Conservation (phyloP, 2,329 filamentous ascomycete species). For the Xylariaceae sp. region DNA sequence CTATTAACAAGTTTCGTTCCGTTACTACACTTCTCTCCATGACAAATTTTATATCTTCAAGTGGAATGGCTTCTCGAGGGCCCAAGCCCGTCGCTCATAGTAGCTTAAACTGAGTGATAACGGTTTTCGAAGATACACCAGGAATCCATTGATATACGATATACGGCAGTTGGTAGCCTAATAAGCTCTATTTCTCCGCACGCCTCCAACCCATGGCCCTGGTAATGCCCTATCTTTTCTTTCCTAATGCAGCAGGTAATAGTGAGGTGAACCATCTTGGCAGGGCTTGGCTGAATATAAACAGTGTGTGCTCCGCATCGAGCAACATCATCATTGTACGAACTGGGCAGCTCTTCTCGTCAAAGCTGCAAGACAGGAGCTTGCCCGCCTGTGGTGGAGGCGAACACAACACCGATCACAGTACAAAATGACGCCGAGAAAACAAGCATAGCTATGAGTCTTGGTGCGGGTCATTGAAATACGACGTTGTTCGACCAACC, state of each 20-base stretch:
- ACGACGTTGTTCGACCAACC: slow-evolving; percentile 11
- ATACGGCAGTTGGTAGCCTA: too few species aligned
- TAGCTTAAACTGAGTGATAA: too few species aligned
- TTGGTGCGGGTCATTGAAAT: slow-evolving; percentile 5
- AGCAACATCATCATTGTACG: slow-evolving; percentile 1
- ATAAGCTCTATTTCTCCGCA: slow-evolving; percentile 22
- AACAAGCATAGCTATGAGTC: slow-evolving; percentile 9
- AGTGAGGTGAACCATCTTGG: slow-evolving; percentile 22
- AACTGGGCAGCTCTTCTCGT: slow-evolving; percentile 20
- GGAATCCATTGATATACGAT: too few species aligned
- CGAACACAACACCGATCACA: too few species aligned
- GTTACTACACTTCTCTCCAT: too few species aligned
- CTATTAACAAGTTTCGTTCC: too few species aligned
- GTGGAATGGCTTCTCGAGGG: too few species aligned
- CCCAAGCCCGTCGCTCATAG: too few species aligned
- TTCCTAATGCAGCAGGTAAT: slow-evolving; percentile 36
- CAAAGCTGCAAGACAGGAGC: slow-evolving; percentile 4
- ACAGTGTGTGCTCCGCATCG: neutral
- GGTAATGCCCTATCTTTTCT: slow-evolving; percentile 12
- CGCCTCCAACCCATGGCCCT: neutral
- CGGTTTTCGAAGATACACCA: too few species aligned
- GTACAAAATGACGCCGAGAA: neutral
- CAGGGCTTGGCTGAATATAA: slow-evolving; percentile 13
- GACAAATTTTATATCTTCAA: too few species aligned
- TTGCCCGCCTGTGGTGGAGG: neutral